These are phyloP conservation scores for Penicillium herquei DNA, from an alignment of 495 filamentous ascomycete genomes.

Conservation along the genomic window DNA sequence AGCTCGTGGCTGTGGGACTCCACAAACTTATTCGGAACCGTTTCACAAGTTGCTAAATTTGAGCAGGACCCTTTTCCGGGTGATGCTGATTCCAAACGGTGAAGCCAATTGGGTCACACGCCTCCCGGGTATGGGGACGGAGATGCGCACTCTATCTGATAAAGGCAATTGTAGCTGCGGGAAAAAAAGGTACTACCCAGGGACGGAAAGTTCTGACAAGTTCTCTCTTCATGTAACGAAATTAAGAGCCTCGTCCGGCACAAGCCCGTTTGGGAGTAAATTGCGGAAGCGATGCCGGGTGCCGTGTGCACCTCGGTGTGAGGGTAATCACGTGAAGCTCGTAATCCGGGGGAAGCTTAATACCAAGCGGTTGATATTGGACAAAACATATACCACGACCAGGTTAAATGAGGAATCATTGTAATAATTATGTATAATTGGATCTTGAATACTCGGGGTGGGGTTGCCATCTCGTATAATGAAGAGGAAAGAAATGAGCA, in stretches of 20 bases:
- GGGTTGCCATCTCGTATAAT: background rate
- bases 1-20: background rate
- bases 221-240: too few relatives aligned
- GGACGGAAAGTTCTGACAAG: too few relatives aligned
- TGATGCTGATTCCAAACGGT: background rate
- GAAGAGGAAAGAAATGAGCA: background rate
- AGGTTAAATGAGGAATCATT: background rate
- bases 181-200: background rate
- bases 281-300: background rate
- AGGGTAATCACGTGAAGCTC: slow-evolving; percentile 1
- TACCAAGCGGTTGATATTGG: too few relatives aligned
- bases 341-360: slow-evolving; percentile 2
- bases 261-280: background rate
- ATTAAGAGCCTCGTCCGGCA: background rate
- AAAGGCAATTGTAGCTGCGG: background rate
- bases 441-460: background rate
- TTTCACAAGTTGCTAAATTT: background rate
- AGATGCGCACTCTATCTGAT: background rate
- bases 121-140: background rate
- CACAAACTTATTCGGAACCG: background rate
- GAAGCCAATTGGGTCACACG: background rate
- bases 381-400: too few relatives aligned
- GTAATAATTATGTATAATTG: background rate
- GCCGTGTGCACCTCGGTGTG: background rate
- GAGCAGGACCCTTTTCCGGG: background rate